Conservation (phyloP, 345 rosid species). For the Boechera stricta region DNA sequence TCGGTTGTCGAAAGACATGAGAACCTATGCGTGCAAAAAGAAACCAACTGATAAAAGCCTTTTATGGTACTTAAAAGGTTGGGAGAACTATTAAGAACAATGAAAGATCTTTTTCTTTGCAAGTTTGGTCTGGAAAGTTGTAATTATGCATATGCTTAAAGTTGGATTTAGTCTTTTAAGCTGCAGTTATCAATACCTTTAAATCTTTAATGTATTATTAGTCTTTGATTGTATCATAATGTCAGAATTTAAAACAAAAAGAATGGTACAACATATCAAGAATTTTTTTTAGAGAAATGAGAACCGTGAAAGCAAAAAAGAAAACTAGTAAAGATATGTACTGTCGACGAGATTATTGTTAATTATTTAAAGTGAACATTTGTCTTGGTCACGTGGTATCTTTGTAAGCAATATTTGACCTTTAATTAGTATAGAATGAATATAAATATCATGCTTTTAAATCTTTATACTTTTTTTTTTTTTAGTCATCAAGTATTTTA, state of each 20-base stretch:
- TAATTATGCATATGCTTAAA: slow-evolving; percentile 44
- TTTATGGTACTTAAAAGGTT: not conserved
- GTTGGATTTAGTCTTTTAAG: slow-evolving; percentile 37
- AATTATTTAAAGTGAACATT: slow-evolving; percentile 38
- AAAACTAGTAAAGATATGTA: slow-evolving; percentile 27
- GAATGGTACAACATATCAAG: not conserved
- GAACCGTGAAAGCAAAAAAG: slow-evolving; percentile 43
- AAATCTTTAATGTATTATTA: slow-evolving; percentile 3
- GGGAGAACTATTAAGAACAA: not conserved
- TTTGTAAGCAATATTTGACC: not conserved
- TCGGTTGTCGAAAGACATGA: not conserved
- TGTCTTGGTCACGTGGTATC: slow-evolving; percentile 42
- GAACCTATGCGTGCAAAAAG: no score
- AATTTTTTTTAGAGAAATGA: slow-evolving; percentile 34
- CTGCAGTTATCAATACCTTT: slow-evolving; percentile 25
- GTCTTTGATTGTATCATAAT: slow-evolving; percentile 35
- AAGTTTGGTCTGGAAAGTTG: slow-evolving; percentile 25
- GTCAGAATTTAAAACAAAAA: slow-evolving; percentile 2
- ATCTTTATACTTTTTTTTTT: no score
- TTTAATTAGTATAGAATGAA: slow-evolving; percentile 10
- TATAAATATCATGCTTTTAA: slow-evolving; percentile 5
- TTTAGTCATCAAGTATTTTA: no score
- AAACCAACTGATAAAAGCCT: not conserved
- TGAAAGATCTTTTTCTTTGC: slow-evolving; percentile 6
- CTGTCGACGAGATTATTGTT: slow-evolving; percentile 28